Base-by-base conservation (phyloP, 2,329 filamentous ascomycete genomes). In the Bipolaris cookei region DNA sequence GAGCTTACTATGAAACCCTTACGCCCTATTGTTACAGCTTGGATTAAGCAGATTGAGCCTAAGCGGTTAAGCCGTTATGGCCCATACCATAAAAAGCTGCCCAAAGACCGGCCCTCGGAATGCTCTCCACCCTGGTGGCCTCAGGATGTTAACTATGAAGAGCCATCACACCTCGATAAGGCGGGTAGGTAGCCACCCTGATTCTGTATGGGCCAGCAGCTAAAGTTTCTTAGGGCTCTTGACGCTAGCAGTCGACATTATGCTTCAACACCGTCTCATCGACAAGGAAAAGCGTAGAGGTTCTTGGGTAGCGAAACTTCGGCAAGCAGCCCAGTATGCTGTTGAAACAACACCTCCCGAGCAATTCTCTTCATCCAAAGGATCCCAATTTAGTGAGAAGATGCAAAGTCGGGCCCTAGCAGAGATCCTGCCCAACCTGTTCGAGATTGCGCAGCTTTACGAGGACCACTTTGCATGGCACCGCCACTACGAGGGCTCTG, bases 1-100 rank as follows among this genome's bases (percentile, higher is more conserved):
- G 71, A 74, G 47, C 63, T 74, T 10, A 74, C 71, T 11, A 69
- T 72, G 64, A 75, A 71, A 51, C 70, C 72, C 0, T 43, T 74
- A 20, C 67, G 70, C 5, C 61, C 65, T 14, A 70, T 75, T 32
- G 67, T 69, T n/a, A 72, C 70, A 1, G 61, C 64, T 6, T 75
- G 73, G 73, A 62, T 75, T 32, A 72, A 69, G 53, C 58, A 64
- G 18, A 53, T 71, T 6, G 67, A 68, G 37, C 73, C 72, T 3
- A 59, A 61, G 18, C 69, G 72, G 4, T 59, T 66, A 34, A 58
- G 64, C 10, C 42, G 49, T 6, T 72, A 68, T 41, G 69, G 70
- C 6, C 63, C 60, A 3, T 74, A 75, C 39, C 64, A 69, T 48
- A 67, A 64, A 44, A 58, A 61, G 46, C 38, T 64, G 1, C 65